These are phyloP conservation scores for Butyriboletus loyo DNA, from an alignment of 768 basidiomycete genomes.

Conservation along the genomic window DNA sequence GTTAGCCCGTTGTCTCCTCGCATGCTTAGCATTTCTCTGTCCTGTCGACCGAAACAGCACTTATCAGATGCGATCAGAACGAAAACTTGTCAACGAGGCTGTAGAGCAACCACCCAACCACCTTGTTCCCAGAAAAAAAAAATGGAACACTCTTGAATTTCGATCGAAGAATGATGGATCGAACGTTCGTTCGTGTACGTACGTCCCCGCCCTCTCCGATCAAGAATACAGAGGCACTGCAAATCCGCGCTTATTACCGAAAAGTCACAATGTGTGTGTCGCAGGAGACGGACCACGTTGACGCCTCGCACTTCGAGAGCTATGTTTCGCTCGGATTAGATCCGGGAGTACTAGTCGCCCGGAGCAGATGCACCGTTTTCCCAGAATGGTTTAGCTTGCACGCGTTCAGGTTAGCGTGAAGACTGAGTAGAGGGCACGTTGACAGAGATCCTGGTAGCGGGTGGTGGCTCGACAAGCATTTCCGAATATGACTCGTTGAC, in stretches of 20 bases:
- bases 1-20: background rate
- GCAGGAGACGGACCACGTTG: slow-evolving; percentile 8
- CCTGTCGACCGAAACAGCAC: slow-evolving; percentile 2
- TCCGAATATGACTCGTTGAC: background rate
- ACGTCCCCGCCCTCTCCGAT: slow-evolving; percentile 9
- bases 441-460: background rate
- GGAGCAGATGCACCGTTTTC: background rate
- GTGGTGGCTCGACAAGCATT: background rate
- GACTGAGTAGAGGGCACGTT: background rate
- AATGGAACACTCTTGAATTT: background rate
- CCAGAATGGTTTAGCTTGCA: background rate
- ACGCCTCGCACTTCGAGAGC: slow-evolving; percentile 4
- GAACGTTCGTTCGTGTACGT: slow-evolving; percentile 2
- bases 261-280: slow-evolving; percentile 3
- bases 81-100: background rate
- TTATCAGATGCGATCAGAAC: slow-evolving; percentile 5
- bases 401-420: background rate
- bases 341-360: background rate
- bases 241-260: slow-evolving; percentile 9
- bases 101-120: background rate
- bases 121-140: background rate
- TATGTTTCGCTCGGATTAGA: background rate
- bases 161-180: background rate
- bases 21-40: slow-evolving; percentile 1
- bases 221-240: background rate